Evolutionary conservation across 768 basidiomycete species (phyloP).

Genomic region (Grammothele lineata): DNA sequence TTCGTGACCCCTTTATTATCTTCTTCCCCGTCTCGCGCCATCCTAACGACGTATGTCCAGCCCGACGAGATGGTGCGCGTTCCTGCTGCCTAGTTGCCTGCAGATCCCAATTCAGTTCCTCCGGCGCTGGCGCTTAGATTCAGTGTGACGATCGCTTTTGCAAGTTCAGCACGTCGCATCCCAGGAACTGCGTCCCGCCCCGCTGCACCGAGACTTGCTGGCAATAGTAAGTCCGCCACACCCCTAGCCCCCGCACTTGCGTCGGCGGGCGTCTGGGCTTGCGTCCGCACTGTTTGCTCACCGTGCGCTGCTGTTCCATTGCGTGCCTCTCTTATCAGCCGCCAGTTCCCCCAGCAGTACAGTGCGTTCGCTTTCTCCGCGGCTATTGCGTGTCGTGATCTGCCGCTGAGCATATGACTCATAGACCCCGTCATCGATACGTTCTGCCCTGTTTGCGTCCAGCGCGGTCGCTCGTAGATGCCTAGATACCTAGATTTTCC

Average conservation of each 20-base stretch:
- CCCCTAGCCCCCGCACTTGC: neutral
- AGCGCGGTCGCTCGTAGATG: conserved; percentile 18
- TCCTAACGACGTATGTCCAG: conserved; percentile 30
- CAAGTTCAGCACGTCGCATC: conserved; percentile 69
- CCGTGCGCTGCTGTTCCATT: neutral
- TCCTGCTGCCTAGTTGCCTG: conserved; percentile 11
- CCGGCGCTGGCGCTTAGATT: conserved; percentile 40
- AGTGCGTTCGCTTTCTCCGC: conserved; percentile 38
- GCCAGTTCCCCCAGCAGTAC: conserved; percentile 67
- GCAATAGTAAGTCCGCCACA: conserved; percentile 59
- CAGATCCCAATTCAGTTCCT: conserved; percentile 15
- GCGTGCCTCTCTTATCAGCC: conserved; percentile 36
- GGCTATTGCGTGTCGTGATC: conserved; percentile 4
- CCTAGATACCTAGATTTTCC: conserved; percentile 2
- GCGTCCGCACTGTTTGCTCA: too few species aligned
- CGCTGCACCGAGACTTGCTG: conserved; percentile 62
- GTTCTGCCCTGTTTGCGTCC: conserved; percentile 25
- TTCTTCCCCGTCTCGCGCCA: conserved; percentile 4
- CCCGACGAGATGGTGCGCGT: conserved; percentile 54
- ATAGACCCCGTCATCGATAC: conserved; percentile 27
- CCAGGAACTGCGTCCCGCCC: conserved; percentile 49
- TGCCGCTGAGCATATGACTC: conserved; percentile 4
- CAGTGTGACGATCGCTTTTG: conserved; percentile 61
- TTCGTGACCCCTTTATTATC: conserved; percentile 28
- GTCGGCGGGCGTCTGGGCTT: too few species aligned